phyloP scores from a whole-genome alignment of 208 protist genomes.

The Naegleria lovaniensis region DNA sequence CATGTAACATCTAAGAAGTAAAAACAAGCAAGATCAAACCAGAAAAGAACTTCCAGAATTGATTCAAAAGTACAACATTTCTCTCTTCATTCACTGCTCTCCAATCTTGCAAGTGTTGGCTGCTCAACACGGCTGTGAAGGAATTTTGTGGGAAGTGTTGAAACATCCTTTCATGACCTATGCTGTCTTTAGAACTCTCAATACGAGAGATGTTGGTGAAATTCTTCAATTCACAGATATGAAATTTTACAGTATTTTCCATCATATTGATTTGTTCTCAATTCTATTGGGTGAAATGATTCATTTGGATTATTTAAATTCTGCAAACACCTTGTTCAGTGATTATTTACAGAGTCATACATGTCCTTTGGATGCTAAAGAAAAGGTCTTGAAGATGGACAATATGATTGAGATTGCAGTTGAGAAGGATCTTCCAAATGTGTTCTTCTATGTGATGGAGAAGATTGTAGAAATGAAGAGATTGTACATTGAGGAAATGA shows the following conservation, averaged over 20 bases:
- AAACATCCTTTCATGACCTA: background rate
- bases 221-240: background rate
- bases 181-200: background rate
- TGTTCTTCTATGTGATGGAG: background rate
- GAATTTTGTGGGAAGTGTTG: background rate
- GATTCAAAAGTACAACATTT: background rate
- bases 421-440: background rate
- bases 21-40: background rate
- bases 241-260: background rate
- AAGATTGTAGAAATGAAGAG: background rate
- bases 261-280: background rate
- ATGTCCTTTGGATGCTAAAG: background rate
- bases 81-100: background rate
- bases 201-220: background rate
- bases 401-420: background rate
- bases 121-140: background rate
- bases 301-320: background rate
- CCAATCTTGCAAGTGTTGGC: background rate
- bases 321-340: background rate
- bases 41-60: background rate
- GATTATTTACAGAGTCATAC: background rate
- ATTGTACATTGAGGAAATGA: background rate
- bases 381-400: background rate
- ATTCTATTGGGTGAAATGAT: background rate
- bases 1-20: no score